These are phyloP conservation scores for Russula foetens DNA, from an alignment of 768 basidiomycete genomes.

Conservation along the genomic window DNA sequence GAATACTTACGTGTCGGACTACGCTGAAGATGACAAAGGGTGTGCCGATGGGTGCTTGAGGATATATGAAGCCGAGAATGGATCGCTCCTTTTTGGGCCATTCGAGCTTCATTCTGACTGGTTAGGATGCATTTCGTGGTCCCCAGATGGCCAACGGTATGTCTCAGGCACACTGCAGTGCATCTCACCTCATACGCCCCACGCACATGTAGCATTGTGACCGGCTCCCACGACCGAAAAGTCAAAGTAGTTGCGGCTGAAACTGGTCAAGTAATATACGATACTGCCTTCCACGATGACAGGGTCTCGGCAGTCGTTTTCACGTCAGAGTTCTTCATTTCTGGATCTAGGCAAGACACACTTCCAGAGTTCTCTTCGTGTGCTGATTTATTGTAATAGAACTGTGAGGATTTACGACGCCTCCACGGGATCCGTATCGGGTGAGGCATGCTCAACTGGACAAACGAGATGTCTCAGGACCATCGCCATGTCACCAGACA, in stretches of 20 bases:
- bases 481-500: conserved; percentile 25
- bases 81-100: conserved; percentile 11
- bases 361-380: neutral
- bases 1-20: neutral
- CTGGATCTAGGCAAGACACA: neutral
- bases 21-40: neutral
- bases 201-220: conserved; percentile 2
- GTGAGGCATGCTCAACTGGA: conserved; percentile 2
- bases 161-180: neutral
- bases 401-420: conserved; percentile 12
- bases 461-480: conserved; percentile 11
- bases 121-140: conserved; percentile 23
- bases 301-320: conserved; percentile 1
- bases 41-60: conserved; percentile 19
- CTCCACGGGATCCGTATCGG: neutral
- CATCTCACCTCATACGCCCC: neutral
- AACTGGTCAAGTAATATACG: neutral
- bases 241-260: conserved; percentile 7
- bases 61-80: conserved; percentile 24
- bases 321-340: neutral
- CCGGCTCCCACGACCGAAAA: conserved; percentile 7
- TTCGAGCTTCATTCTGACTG: conserved; percentile 19
- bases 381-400: neutral
- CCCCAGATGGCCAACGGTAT: conserved; percentile 22
- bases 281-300: conserved; percentile 9